Evolutionary conservation across 2,329 filamentous ascomycete genomes (phyloP), one percentile per base, ranked within the genome.

Genomic region (Fusarium pininemorale): DNA sequence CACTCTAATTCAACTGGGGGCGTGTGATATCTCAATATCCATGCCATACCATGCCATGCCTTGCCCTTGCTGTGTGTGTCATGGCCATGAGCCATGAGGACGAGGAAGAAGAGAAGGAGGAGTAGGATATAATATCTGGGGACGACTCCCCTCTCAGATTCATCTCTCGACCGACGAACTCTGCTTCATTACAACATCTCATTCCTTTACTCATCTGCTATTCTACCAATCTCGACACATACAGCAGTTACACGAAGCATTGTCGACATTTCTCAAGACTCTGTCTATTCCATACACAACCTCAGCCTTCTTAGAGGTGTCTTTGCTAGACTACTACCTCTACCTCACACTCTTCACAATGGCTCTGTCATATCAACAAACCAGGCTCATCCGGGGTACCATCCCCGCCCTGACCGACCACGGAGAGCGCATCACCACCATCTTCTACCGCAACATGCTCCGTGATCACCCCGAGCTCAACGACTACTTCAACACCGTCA

Each of bases 361-460:
- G 82, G 78, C 81, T 38, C 83, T 89, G 73, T 86, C 84, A 53
- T 84, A 84, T 73, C 82, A 85, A 55, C 91, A 95, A 83, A 85
- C 88, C 65, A 83, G 87, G 58, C 87, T 92, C 78, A 90, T 95
- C 82, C 91, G 90, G 81, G 87, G 90, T 58, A 94, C 93, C 11
- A 89, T 93, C 67, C 93, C 93, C 5, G 87, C 91, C 39, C 87
- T 95, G 7, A 87, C 87, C 28, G 86, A 91, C 70, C 90, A 94
- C 79, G 93, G 93, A 79, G 87, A 88, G 72, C 85, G 87, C 70
- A 93, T 95, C 80, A 91, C 92, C 11, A 86, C 86, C n/a, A 86
- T 88, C 73, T 94, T 95, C 84, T 95, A 95, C 85, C 85, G 86
- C 70, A 90, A 89, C 78, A 89, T 95, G 85, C 84, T 95, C 30